Conservation (phyloP, 2,329 filamentous ascomycete genomes). For the Penicillium sp. region DNA sequence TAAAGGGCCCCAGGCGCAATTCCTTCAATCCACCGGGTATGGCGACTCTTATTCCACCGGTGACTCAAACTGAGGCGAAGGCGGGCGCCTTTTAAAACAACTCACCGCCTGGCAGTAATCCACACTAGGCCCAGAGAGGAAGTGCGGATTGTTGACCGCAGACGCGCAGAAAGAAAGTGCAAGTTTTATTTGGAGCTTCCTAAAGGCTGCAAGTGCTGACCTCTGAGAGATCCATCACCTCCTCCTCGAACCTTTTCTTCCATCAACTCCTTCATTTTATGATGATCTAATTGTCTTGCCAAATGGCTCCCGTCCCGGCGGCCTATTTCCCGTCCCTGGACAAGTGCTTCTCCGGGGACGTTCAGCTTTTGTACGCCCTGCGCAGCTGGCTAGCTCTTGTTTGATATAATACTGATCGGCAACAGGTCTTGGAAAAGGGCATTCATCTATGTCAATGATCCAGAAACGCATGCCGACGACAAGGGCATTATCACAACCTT, state of each 20-base stretch:
- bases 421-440: slow-evolving; percentile 62
- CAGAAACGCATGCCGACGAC: slow-evolving; percentile 50
- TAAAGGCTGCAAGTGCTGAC: slow-evolving; percentile 24
- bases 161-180: slow-evolving; percentile 29
- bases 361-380: slow-evolving; percentile 68
- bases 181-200: slow-evolving; percentile 33
- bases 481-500: slow-evolving; percentile 65
- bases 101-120: slow-evolving; percentile 39
- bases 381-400: neutral
- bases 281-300: slow-evolving; percentile 45
- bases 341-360: slow-evolving; percentile 79
- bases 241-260: slow-evolving; percentile 3
- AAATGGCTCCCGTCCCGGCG: slow-evolving; percentile 71
- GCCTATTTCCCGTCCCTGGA: slow-evolving; percentile 83
- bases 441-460: slow-evolving; percentile 54
- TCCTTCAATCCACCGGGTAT: neutral
- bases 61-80: slow-evolving; percentile 17
- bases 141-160: slow-evolving; percentile 40
- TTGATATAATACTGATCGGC: slow-evolving; percentile 23
- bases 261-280: slow-evolving; percentile 25
- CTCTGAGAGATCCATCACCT: neutral
- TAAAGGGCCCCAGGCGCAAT: neutral
- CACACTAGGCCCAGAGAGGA: slow-evolving; percentile 40
- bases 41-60: neutral
- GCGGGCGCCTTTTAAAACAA: neutral